Conservation (phyloP, 2,329 filamentous ascomycete genomes). For the Sclerotinia nivalis region DNA sequence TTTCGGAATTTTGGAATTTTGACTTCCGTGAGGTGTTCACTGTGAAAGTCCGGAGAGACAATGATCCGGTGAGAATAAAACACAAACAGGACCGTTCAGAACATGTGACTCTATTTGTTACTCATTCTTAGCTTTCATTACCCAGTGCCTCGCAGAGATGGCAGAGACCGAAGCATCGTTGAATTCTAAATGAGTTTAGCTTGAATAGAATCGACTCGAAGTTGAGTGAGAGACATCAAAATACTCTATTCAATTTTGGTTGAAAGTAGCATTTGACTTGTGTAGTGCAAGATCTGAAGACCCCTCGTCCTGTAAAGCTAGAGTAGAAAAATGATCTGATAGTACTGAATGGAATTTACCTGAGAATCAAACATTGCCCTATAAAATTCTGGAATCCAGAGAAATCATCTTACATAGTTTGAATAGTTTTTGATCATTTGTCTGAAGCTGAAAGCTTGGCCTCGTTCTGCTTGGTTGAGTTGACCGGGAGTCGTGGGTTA, state of each 20-base stretch:
- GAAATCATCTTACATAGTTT: too few species aligned
- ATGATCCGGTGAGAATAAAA: neutral
- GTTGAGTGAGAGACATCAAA: neutral
- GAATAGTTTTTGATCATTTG: too few species aligned
- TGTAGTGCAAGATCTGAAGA: neutral
- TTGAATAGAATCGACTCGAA: neutral
- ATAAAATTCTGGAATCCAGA: too few species aligned
- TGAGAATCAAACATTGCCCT: too few species aligned
- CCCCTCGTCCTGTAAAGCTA: too few species aligned
- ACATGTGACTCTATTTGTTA: neutral
- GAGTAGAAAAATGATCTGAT: too few species aligned
- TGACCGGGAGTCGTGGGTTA: too few species aligned
- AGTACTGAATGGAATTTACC: too few species aligned
- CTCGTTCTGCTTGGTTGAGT: too few species aligned
- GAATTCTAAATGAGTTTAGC: neutral
- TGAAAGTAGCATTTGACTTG: neutral
- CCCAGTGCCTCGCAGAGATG: neutral
- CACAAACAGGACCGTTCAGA: neutral
- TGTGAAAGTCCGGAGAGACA: neutral
- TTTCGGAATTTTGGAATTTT: neutral
- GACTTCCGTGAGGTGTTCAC: neutral
- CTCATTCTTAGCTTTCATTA: neutral
- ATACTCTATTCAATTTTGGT: neutral
- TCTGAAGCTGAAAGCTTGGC: too few species aligned
- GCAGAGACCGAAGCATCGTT: neutral